Evolutionary conservation across 225 moss, liverwort and hornwort species (phyloP), one percentile per base, ranked within the genome.

Genomic region (Climacium dendroides): DNA sequence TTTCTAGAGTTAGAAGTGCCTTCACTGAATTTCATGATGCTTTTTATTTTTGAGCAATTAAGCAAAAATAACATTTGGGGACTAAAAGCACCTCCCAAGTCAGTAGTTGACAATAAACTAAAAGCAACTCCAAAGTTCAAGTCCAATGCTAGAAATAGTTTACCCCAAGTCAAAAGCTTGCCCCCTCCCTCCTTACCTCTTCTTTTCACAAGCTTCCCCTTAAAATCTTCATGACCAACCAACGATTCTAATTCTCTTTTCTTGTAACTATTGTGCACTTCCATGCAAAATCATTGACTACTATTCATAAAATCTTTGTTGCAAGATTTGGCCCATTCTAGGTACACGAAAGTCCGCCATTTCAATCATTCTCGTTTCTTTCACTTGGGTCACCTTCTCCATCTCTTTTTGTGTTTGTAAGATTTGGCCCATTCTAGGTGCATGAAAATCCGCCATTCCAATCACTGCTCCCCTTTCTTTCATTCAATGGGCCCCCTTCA

Each of bases 221-320:
- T 7, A 18, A 47, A 73, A 30, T 45, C 47, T 29, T 47, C 47
- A n/a, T n/a, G n/a, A n/a, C 2, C 0, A 2, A 0, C 50, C n/a
- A n/a, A 24, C 3, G 14, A 24, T 76, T n/a, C 15, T 0, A 1
- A 15, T 35, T 53, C 9, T 48, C 12, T 15, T 8, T 8, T 9
- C 15, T n/a, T 53, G 1, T 5, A 15, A 24, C n/a, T 54, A 54
- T 24, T n/a, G 0, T 54, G 15, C 6, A 76, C 10, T 53, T 77
- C 77, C 1, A n/a, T n/a, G 1, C 0, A 15, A 0, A 54, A 53
- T 76, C 4, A 24, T 9, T 14, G 3, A n/a, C 4, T n/a, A 1
- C 1, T 34, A 2, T 47, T 73, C 2, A 0, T 1, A 19, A 19
- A 47, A 4, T 29, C 4, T n/a, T n/a, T n/a, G 5, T 24, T 8